These are phyloP conservation scores for Backusella westeae DNA, from an alignment of 192 early-diverging fungal genomes.

Conservation along the genomic window DNA sequence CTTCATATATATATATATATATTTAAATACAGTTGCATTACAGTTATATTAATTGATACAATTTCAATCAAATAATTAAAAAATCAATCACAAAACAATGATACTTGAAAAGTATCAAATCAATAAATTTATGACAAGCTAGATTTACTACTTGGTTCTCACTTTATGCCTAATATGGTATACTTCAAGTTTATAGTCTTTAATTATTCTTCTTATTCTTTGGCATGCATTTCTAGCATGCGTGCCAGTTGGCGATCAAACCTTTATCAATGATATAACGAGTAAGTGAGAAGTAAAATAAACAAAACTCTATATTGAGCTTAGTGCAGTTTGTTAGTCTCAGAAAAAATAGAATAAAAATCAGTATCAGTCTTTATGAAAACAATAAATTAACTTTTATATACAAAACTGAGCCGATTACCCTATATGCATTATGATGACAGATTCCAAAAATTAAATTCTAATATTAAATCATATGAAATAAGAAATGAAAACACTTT, in stretches of 20 bases:
- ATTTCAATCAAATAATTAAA: conserved; percentile 5
- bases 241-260: conserved; percentile 24
- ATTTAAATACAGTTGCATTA: not conserved
- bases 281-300: not conserved
- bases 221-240: conserved; percentile 20
- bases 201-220: not conserved
- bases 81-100: not conserved
- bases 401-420: not conserved
- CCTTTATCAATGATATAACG: not conserved
- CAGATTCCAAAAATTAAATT: not conserved
- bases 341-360: not conserved
- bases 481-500: not conserved
- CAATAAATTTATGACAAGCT: not conserved
- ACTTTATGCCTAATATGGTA: not conserved
- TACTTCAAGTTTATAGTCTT: not conserved
- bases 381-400: not conserved
- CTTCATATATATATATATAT: not conserved
- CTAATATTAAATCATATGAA: not conserved
- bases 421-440: not conserved
- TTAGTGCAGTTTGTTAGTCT: not conserved
- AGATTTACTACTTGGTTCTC: not conserved
- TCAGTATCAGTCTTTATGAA: not conserved
- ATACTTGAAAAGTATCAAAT: conserved; percentile 2
- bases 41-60: not conserved
- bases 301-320: not conserved